These are phyloP conservation scores for Trichoderma breve DNA, from an alignment of 2,329 filamentous ascomycete genomes.

Conservation along the genomic window DNA sequence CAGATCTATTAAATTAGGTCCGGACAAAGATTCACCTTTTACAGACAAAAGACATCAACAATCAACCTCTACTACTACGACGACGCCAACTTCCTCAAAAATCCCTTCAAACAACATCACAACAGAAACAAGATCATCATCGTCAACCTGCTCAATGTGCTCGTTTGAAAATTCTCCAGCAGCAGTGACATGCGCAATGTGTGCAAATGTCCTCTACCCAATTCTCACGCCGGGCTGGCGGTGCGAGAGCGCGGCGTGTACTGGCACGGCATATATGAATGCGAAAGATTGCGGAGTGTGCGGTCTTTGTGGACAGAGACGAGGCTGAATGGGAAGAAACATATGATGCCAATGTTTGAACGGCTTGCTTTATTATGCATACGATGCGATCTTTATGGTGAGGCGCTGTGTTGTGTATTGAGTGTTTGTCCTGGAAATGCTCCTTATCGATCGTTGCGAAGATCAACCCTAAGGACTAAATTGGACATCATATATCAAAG, in stretches of 20 bases:
- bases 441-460: background rate
- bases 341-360: background rate
- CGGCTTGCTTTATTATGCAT: background rate
- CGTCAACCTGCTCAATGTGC: constrained; percentile 57
- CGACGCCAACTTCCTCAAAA: background rate
- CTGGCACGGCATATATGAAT: constrained; percentile 61
- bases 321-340: background rate
- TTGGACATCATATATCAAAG: no score
- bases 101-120: background rate
- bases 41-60: background rate
- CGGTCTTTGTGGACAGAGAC: constrained; percentile 61
- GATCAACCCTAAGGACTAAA: background rate
- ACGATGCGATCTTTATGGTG: background rate
- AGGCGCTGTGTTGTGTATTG: background rate
- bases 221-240: constrained; percentile 58
- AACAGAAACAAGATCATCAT: background rate
- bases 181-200: constrained; percentile 63
- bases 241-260: constrained; percentile 58
- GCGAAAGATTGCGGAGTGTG: constrained; percentile 67
- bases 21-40: background rate
- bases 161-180: constrained; percentile 60
- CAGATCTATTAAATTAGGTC: background rate
- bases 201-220: constrained; percentile 65
- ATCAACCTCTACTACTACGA: background rate
- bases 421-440: background rate